phyloP scores from a whole-genome alignment of 129 eudicot species.

The Pseudognaphalium luteoalbum region DNA sequence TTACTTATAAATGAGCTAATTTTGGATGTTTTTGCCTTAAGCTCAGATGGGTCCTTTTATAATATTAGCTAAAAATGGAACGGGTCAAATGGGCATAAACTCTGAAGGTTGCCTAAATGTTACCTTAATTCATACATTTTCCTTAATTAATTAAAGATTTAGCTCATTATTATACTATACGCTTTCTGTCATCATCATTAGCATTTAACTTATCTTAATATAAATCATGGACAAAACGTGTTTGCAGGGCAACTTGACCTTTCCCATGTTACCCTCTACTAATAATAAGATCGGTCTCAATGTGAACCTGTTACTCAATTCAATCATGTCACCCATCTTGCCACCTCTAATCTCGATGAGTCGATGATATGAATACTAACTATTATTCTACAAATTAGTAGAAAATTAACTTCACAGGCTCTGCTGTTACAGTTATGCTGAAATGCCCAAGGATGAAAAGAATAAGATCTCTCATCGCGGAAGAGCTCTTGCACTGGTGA shows the following conservation, averaged over 20 bases:
- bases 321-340: neutral
- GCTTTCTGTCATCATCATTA: neutral
- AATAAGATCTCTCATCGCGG: conserved; percentile 85
- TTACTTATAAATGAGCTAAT: neutral
- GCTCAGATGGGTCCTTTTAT: too few species aligned
- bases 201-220: too few species aligned
- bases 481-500: conserved; percentile 82
- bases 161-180: neutral
- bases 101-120: neutral
- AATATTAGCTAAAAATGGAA: neutral
- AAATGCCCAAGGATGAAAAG: conserved; percentile 90
- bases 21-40: neutral
- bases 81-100: neutral
- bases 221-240: neutral
- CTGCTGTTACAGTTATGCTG: conserved; percentile 66
- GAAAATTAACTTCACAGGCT: neutral
- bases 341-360: neutral
- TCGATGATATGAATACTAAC: neutral
- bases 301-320: neutral
- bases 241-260: neutral
- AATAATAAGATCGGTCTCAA: neutral
- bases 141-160: neutral
- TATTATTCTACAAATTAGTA: neutral
- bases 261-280: neutral
- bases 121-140: neutral